These are phyloP conservation scores for Euptelea pleiosperma DNA, from an alignment of 164 flowering plant species.

Conservation along the genomic window DNA sequence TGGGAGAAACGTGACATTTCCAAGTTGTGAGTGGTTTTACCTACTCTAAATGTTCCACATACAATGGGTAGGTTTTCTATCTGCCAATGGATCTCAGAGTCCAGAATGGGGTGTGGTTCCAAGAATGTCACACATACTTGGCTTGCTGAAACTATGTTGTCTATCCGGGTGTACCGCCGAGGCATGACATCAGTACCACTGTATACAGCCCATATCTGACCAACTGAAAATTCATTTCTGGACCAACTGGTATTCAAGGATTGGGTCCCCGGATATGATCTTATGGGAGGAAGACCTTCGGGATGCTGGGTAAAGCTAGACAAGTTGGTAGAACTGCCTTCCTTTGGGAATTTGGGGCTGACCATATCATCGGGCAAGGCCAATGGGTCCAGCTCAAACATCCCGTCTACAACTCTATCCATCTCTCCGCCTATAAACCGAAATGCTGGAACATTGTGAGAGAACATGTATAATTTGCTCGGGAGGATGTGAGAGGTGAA, in stretches of 20 bases:
- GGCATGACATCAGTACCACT: conserved; percentile 43
- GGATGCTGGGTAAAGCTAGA: not conserved
- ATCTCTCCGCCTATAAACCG: conserved; percentile 31
- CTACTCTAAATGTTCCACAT: conserved; percentile 32
- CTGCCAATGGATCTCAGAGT: conserved; percentile 27
- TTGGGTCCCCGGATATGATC: conserved; percentile 2
- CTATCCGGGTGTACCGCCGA: conserved; percentile 30
- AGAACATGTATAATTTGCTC: conserved; percentile 30
- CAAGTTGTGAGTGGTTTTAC: conserved; percentile 16
- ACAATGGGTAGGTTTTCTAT: conserved; percentile 33
- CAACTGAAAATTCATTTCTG: conserved; percentile 24
- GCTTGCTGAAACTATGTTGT: conserved; percentile 27
- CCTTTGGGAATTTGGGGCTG: not conserved
- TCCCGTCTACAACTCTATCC: conserved; percentile 23
- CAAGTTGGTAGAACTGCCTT: conserved; percentile 1
- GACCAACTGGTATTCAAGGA: conserved; percentile 19
- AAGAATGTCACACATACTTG: conserved; percentile 35
- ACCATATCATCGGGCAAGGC: conserved; percentile 24
- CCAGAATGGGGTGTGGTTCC: conserved; percentile 33
- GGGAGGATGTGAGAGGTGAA: conserved; percentile 26
- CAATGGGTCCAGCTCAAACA: conserved; percentile 38
- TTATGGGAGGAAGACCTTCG: not conserved
- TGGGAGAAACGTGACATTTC: conserved; percentile 33
- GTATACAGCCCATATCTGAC: conserved; percentile 50
- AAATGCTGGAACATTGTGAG: conserved; percentile 39